phyloP scores from a whole-genome alignment of 345 rosid genomes.

The Limnanthes douglasii region DNA sequence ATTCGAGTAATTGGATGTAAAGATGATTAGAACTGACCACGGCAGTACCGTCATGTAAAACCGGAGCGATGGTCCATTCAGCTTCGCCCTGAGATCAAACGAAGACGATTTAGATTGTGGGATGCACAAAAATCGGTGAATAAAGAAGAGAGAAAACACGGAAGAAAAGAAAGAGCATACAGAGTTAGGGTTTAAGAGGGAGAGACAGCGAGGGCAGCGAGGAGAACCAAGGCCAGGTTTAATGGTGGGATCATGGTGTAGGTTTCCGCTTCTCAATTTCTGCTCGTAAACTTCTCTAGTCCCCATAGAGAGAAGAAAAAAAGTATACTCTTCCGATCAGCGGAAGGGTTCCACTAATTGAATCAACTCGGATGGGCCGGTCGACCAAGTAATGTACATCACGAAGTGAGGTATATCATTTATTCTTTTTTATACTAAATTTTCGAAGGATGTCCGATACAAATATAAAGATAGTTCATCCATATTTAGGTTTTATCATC shows the following conservation, averaged over 20 bases:
- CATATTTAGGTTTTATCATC: too few species aligned
- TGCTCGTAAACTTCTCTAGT: conserved; percentile 82
- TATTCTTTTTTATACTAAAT: too few species aligned
- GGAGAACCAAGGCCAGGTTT: conserved; percentile 81
- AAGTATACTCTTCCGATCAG: too few species aligned
- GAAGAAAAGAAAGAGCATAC: conserved; percentile 16
- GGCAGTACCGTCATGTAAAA: conserved; percentile 74
- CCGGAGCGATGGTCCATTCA: conserved; percentile 72
- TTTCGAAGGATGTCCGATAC: too few species aligned
- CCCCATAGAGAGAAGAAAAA: too few species aligned
- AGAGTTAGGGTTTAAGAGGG: conserved; percentile 49
- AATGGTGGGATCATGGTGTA: conserved; percentile 72
- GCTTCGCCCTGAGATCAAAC: conserved; percentile 30
- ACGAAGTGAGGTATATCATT: too few species aligned
- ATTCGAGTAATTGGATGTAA: too few species aligned
- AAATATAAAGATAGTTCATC: too few species aligned
- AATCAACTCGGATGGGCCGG: too few species aligned
- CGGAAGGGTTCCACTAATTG: too few species aligned
- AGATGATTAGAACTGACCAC: conserved; percentile 38
- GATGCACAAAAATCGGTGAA: neutral
- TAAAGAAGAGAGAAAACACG: neutral
- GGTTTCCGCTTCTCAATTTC: conserved; percentile 57
- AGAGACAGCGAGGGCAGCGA: conserved; percentile 93
- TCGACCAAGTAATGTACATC: too few species aligned
- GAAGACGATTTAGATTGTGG: neutral